These are phyloP conservation scores for Ceratocystis smalleyi DNA, from an alignment of 2,329 filamentous ascomycete genomes.

Conservation along the genomic window DNA sequence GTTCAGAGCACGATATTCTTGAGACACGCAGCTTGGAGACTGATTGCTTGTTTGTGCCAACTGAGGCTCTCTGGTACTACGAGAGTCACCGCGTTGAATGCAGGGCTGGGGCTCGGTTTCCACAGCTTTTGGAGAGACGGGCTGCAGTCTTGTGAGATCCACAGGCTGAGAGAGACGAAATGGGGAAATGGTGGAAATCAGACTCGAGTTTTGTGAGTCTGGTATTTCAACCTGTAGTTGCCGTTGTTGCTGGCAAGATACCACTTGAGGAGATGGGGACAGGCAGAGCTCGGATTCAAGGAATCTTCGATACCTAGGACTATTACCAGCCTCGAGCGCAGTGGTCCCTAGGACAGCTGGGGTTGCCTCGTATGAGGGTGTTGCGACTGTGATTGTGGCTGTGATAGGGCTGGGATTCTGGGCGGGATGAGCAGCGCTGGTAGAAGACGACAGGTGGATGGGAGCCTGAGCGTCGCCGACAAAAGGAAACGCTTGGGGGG, in stretches of 20 bases:
- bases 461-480: neutral
- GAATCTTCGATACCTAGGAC: neutral
- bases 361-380: neutral
- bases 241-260: neutral
- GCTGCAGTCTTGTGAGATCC: neutral
- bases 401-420: neutral
- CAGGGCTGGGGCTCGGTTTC: neutral
- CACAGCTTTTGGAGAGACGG: neutral
- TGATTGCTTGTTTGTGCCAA: neutral
- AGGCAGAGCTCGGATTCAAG: neutral
- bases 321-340: neutral
- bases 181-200: neutral
- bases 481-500: neutral
- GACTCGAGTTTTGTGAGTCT: conserved; percentile 12
- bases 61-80: neutral
- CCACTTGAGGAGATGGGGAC: neutral
- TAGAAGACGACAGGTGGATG: neutral
- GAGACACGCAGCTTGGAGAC: neutral
- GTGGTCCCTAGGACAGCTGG: too few relatives aligned
- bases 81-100: neutral
- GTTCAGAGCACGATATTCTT: neutral
- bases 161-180: neutral
- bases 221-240: conserved; percentile 3
- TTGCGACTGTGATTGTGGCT: neutral
- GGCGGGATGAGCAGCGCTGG: neutral